These are phyloP conservation scores for Senna tora DNA, from an alignment of 306 rosid genomes.

Conservation along the genomic window DNA sequence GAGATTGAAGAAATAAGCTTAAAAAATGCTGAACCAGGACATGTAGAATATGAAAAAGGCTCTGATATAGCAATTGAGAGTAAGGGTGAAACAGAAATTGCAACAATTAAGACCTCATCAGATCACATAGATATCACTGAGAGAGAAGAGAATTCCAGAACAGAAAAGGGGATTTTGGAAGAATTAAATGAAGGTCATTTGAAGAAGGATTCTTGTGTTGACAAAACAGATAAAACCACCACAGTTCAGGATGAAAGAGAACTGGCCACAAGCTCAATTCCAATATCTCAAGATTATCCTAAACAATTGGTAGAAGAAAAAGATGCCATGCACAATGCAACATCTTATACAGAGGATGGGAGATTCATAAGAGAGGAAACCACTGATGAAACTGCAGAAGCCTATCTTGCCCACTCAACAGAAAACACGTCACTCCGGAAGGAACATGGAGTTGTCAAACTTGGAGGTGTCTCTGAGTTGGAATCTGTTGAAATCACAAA, in stretches of 20 bases:
- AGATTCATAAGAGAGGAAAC: background rate
- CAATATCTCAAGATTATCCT: background rate
- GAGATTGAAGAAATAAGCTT: constrained; percentile 11
- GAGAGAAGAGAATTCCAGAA: background rate
- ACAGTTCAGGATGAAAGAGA: constrained; percentile 14
- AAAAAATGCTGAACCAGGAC: background rate
- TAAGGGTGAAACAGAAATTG: background rate
- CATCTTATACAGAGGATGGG: background rate
- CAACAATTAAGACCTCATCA: background rate
- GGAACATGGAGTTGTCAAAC: constrained; percentile 18
- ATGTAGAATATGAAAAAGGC: background rate
- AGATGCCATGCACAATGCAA: background rate
- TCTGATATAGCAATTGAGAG: background rate
- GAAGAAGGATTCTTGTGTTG: background rate
- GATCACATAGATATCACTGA: background rate
- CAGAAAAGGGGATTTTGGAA: background rate
- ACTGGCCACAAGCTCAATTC: constrained; percentile 9
- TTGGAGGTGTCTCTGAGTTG: constrained; percentile 20
- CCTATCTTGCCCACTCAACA: background rate
- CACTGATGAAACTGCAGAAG: constrained; percentile 10
- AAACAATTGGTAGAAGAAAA: background rate
- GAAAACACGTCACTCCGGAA: background rate
- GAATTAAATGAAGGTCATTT: background rate
- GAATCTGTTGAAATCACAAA: constrained; percentile 10
- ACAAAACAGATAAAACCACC: constrained; percentile 5